Evolutionary conservation across 371 early-diverging fungal species (phyloP), one percentile per base, ranked within the genome.

Genomic region (Zancudomyces culisetae): DNA sequence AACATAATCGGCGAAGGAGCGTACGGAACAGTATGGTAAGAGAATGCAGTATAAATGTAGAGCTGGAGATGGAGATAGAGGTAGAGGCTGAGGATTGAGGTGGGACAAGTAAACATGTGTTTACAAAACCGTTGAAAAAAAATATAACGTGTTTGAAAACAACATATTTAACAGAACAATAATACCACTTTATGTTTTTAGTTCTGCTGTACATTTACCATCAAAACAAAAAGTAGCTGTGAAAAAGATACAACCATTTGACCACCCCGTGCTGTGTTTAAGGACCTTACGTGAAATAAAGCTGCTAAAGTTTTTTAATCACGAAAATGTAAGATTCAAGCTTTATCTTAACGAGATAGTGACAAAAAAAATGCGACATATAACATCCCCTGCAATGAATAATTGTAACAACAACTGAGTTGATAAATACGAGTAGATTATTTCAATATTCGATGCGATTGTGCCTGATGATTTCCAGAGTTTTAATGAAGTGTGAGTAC

Each of bases 251-350:
- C 75, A 77, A 21, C 86, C 86, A 3, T 83, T 90, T 58, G 81
- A 80, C 61, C 81, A 83, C 51, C 77, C 86, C 60, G 71, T 73
- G 53, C 81, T 90, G 45, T 80, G 87, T 54, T 84, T 81, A 63
- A 72, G 90, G 61, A 82, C 90, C 21, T 67, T 89, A 45, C 83
- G 90, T 49, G 90, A 90, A 64, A 77, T 90, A 52, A 90, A 90
- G 68, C 72, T 90, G 41, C 66, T 90, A 52, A 76, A 75, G 58
- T 81, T 83, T 65, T 87, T 90, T 64, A 81, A 83, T 55, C 84
- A 83, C 49, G 90, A 90, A 56, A 85, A 86, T 43, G 63, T 63
- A 61, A 60, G 60, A 51, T 12, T 6, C 0, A 20, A 28, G n/a
- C n/a, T n/a, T n/a, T n/a, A n/a, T n/a, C n/a, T n/a, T n/a, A n/a